A percentile compares a stretch with the other conserved stretches of the same genome.
Evolutionary conservation across 2,329 filamentous ascomycete genomes (phyloP).

Genomic region (Fonsecaea monophora): DNA sequence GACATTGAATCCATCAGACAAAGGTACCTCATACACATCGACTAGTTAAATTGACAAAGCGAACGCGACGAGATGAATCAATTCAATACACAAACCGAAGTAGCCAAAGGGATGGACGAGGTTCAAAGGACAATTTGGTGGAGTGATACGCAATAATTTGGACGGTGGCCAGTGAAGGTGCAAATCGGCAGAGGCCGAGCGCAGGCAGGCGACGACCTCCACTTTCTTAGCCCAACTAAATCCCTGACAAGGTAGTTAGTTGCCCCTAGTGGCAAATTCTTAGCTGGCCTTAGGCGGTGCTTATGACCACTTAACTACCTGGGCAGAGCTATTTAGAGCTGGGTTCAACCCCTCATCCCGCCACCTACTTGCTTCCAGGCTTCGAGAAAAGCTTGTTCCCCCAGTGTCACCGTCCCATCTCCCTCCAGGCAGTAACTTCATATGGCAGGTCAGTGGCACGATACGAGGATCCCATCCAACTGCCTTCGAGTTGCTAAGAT

Average conservation of each 20-base stretch:
- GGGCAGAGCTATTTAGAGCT: neutral
- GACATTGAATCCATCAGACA: slow-evolving; percentile 2
- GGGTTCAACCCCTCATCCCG: neutral
- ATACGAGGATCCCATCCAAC: too few relatives aligned
- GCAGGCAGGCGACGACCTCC: neutral
- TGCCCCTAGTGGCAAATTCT: neutral
- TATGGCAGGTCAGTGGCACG: neutral
- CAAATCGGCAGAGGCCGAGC: slow-evolving; percentile 5
- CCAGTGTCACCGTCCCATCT: slow-evolving; percentile 1
- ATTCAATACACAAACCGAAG: neutral
- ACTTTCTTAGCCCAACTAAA: neutral
- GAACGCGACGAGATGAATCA: neutral
- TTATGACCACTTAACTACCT: neutral
- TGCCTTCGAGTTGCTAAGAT: neutral
- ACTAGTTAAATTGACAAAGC: neutral
- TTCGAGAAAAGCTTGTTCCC: slow-evolving; percentile 22
- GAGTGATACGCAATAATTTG: neutral
- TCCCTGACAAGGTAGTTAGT: neutral
- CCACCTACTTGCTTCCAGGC: neutral
- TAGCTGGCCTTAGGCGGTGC: neutral
- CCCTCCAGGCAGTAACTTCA: neutral
- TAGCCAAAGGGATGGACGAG: slow-evolving; percentile 9
- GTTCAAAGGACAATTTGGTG: neutral
- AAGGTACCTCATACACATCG: neutral
- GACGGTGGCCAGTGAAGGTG: slow-evolving; percentile 7